Evolutionary conservation across 2,329 filamentous ascomycete species (phyloP), one percentile per base, ranked within the genome.

Genomic region (Niveomyces coronatus): DNA sequence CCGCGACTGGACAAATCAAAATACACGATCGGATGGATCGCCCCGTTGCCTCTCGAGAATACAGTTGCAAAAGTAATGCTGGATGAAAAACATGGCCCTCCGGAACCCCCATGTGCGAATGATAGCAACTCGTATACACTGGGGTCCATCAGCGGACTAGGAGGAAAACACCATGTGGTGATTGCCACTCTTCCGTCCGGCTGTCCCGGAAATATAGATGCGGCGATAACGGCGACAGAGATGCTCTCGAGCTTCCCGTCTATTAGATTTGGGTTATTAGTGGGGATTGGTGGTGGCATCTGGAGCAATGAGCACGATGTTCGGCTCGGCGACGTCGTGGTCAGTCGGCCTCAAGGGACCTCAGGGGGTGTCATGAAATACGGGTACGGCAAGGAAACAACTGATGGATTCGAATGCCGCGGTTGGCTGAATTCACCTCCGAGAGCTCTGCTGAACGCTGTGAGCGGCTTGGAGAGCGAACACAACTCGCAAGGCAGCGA

Each of bases 271-370:
- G 31, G 31, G 4, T 23, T 34, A 11, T 20, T 34, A 19, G 31
- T 34, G 20, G 31, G 31, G 13, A 34, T 34, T 34, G 31, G 17
- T 20, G 31, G 31, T n/a, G 31, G 18, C 10, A 34, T 34, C 19
- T 19, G 9, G 9, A 19, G 15, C 19, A 6, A 6, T 7, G 9
- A 34, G 13, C 10, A 19, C 8, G 18, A 34, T 22, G 20, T 34
- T n/a, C 18, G 31, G 9, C 31, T 34, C 16, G 31, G 31, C 10
- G 31, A 34, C 19, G 20, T 34, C 16, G 31, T 34, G n/a, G 31
- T 34, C 11, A 34, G 31, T 16, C 18, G 16, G n/a, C 31, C 18
- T 10, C 4, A 34, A 34, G 31, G 31, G 11, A 23, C 16, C 13
- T 23, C 7, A 9, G 18, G 31, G 13, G 18, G 31, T 5, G 31